Conservation (phyloP, 805 yeast species). For the Metschnikowia cubensis region DNA sequence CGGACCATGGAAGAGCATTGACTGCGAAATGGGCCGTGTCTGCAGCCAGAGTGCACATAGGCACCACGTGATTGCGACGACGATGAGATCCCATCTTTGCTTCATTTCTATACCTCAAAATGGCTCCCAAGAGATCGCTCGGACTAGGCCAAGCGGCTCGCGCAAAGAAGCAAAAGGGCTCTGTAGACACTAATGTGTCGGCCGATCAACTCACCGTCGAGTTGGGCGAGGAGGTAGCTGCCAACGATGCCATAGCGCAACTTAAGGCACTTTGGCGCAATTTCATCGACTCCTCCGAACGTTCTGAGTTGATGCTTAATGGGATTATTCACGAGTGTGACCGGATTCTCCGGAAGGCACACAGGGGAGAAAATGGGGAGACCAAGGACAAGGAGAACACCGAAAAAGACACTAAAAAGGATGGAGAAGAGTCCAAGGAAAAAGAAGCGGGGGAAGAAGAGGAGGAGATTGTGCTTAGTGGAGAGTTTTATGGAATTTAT, state of each 20-base stretch:
- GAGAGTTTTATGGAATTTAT: conserved; percentile 67
- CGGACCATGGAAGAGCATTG: neutral
- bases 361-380: neutral
- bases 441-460: conserved; percentile 5
- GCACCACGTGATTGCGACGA: neutral
- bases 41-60: neutral
- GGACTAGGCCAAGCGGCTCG: conserved; percentile 35
- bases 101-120: conserved; percentile 3
- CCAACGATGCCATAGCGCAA: conserved; percentile 77
- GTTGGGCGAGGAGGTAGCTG: conserved; percentile 63
- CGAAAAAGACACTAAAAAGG: neutral
- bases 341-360: conserved; percentile 53
- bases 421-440: neutral
- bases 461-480: conserved; percentile 27
- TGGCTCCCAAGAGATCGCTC: conserved; percentile 31
- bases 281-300: conserved; percentile 51
- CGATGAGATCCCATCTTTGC: neutral
- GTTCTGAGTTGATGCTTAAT: conserved; percentile 62
- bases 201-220: conserved; percentile 48
- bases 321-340: conserved; percentile 95
- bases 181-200: conserved; percentile 6
- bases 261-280: conserved; percentile 69
- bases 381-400: neutral
- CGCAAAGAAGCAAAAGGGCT: conserved; percentile 23
- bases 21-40: conserved; percentile 1